phyloP scores from a whole-genome alignment of 495 filamentous ascomycete genomes.

The Barbatosphaeria neglecta region DNA sequence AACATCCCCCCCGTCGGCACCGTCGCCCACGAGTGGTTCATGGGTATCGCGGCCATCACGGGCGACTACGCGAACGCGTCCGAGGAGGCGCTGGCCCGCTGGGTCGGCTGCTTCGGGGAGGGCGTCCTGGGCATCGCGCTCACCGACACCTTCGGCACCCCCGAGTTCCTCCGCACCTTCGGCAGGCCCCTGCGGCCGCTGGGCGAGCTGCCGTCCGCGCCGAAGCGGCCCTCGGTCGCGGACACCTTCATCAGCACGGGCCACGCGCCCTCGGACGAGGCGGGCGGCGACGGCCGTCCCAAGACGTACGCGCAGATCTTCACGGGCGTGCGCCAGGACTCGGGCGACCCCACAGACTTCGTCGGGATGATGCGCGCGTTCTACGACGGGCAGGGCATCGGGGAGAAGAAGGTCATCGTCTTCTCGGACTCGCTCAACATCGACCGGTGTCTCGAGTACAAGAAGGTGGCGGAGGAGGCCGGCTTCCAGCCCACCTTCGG shows the following conservation, averaged over 20 bases:
- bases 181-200: slow-evolving; percentile 40
- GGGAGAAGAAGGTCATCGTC: slow-evolving; percentile 81
- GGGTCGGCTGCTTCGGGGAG: slow-evolving; percentile 85
- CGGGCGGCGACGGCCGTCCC: slow-evolving; percentile 8
- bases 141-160: slow-evolving; percentile 97
- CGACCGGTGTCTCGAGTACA: slow-evolving; percentile 84
- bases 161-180: slow-evolving; percentile 78
- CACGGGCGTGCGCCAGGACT: slow-evolving; percentile 85
- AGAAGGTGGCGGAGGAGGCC: slow-evolving; percentile 61
- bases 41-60: slow-evolving; percentile 89
- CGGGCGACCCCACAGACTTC: slow-evolving; percentile 75
- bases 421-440: slow-evolving; percentile 94
- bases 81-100: slow-evolving; percentile 69
- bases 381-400: slow-evolving; percentile 66
- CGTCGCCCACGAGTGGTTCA: slow-evolving; percentile 98
- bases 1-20: slow-evolving; percentile 75
- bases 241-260: slow-evolving; percentile 18
- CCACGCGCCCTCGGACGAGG: slow-evolving; percentile 4
- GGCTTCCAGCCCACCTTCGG: slow-evolving; percentile 81
- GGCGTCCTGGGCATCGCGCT: slow-evolving; percentile 84
- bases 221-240: slow-evolving; percentile 15
- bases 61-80: slow-evolving; percentile 75
- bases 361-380: slow-evolving; percentile 76
- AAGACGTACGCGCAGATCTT: slow-evolving; percentile 77
- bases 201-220: slow-evolving; percentile 6